A percentile compares a stretch with the other conserved stretches of the same genome.
These are phyloP conservation scores for Lophiotrema nucula DNA, from an alignment of 495 filamentous ascomycete species.

Conservation along the genomic window DNA sequence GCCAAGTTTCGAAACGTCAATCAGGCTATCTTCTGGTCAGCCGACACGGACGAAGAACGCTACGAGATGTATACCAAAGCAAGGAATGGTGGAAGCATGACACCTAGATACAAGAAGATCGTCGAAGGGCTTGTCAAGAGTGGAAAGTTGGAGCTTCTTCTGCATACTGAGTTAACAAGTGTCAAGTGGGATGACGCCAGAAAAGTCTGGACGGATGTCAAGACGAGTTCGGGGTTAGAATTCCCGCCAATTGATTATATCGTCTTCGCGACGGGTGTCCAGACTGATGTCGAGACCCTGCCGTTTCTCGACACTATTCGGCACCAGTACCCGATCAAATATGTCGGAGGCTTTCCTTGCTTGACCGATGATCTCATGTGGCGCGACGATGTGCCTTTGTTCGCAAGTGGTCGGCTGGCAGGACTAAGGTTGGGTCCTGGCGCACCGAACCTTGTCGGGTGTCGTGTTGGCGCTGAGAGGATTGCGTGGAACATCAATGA, in stretches of 20 bases:
- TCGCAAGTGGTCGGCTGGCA: slow-evolving; percentile 59
- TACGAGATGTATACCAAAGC: slow-evolving; percentile 56
- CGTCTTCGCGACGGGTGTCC: slow-evolving; percentile 61
- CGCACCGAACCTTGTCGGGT: slow-evolving; percentile 62
- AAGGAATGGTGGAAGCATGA: slow-evolving; percentile 62
- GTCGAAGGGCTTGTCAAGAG: slow-evolving; percentile 50
- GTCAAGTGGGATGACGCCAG: slow-evolving; percentile 41
- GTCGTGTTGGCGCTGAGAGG: slow-evolving; percentile 61
- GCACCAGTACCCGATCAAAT: slow-evolving; percentile 53
- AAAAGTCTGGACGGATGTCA: slow-evolving; percentile 50
- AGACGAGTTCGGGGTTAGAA: slow-evolving; percentile 50
- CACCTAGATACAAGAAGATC: slow-evolving; percentile 55
- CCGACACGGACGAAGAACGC: slow-evolving; percentile 51
- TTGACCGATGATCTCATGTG: slow-evolving; percentile 64
- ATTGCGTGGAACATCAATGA: slow-evolving; percentile 50
- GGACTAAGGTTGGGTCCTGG: slow-evolving; percentile 59
- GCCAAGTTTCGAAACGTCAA: slow-evolving; percentile 66
- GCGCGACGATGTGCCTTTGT: slow-evolving; percentile 59
- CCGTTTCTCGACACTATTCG: slow-evolving; percentile 53
- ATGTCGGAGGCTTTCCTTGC: slow-evolving; percentile 56
- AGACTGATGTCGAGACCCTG: slow-evolving; percentile 51
- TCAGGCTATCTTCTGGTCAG: slow-evolving; percentile 61
- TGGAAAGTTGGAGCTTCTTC: slow-evolving; percentile 49
- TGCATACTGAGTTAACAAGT: slow-evolving; percentile 48
- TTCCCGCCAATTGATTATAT: slow-evolving; percentile 61